Conservation (phyloP, 768 basidiomycete species). For the Suillus bovinus region DNA sequence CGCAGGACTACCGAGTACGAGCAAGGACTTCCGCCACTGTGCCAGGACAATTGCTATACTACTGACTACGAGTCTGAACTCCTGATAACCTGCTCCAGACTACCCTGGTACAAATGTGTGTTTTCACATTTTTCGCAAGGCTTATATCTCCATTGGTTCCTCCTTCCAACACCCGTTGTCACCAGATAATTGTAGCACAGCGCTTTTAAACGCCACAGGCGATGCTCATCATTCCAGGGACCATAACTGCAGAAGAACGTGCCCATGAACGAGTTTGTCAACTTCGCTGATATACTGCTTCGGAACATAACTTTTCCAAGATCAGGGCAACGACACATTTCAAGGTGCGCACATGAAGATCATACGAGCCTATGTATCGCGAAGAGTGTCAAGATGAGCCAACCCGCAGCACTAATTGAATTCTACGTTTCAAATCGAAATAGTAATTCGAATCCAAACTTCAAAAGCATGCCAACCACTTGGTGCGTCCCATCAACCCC, state of each 20-base stretch:
- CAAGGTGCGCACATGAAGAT: not conserved
- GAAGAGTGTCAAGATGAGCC: not conserved
- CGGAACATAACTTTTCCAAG: not conserved
- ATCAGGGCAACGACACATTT: not conserved
- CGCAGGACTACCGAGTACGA: no score
- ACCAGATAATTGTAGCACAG: not conserved
- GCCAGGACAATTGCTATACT: no score
- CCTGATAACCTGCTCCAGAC: no score
- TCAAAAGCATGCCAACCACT: not conserved
- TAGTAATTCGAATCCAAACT: not conserved
- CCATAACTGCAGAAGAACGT: no score
- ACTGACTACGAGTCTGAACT: no score
- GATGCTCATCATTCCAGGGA: not conserved
- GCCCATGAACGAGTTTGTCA: not conserved
- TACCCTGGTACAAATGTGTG: no score
- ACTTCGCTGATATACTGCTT: not conserved
- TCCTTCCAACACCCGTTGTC: not conserved
- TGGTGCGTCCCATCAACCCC: not conserved
- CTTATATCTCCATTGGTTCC: not conserved
- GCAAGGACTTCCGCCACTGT: no score
- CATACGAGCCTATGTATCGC: not conserved
- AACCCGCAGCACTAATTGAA: not conserved
- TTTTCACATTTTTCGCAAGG: no score
- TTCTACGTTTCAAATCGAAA: not conserved
- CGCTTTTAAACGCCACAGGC: not conserved